Base-by-base conservation (phyloP, 2,329 filamentous ascomycete species). In the Sclerotinia trifoliorum region DNA sequence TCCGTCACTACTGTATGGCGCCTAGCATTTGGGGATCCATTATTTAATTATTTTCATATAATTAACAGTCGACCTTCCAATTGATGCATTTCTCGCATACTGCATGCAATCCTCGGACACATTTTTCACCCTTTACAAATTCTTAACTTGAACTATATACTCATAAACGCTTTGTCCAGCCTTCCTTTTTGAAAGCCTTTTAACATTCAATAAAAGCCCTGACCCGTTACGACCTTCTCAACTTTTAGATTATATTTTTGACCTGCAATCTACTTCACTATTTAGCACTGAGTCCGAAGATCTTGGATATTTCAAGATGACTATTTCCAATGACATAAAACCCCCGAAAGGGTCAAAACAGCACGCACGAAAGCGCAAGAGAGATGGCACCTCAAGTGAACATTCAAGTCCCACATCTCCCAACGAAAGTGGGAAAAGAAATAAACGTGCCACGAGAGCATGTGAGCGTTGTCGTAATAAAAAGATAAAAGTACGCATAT, bases 381-480 rank as follows among this genome's bases (percentile, higher is more conserved):
- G 46, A 35, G 60, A 62, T 21, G 17, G 46, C 10, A 62, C 29
- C 13, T 62, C 44, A 13, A 26, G 13, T 42, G 58, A 49, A 13
- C 46, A 62, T 26, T 26, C 32, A 19, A 10, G 32, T 51, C 60
- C n/a, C 8, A 51, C 60, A 51, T 63, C 60, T 51, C 15, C 46
- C 8, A 49, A 19, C 39, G 60, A 63, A 63, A 35, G 13, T 21
- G 48, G 60, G 8, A 51, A 51, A 21, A 49, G 48, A 19, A 35
- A 63, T 26, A 63, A 63, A 63, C 32, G 60, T 24, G 60, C 60
- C 6, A 63, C 60, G 29, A 51, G 60, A 63, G 60, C 60, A 51
- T 63, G 60, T 52, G 60, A 63, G 46, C 60, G 60, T 17, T 63
- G 60, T 63, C 60, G 60, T n/a, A 63, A 63, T 15, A 63, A 63